These are phyloP conservation scores for Cladosporium sp. DNA, from an alignment of 2,329 filamentous ascomycete species.

Conservation along the genomic window DNA sequence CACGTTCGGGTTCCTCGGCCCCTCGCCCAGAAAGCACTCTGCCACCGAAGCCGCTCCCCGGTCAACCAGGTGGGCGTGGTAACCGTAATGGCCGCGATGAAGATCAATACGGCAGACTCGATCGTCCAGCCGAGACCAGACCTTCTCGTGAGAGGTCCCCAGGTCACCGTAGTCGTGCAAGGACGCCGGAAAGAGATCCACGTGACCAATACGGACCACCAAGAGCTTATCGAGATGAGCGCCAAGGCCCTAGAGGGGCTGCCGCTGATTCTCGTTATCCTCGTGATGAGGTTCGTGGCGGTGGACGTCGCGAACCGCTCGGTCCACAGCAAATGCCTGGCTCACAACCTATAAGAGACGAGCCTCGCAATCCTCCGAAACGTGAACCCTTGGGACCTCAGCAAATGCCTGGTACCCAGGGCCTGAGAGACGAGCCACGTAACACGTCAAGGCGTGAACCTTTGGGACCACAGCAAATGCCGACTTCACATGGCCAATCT, in stretches of 20 bases:
- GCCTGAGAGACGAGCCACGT: constrained; percentile 4
- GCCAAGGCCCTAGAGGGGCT: constrained; percentile 1
- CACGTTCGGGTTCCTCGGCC: constrained; percentile 45
- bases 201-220: constrained; percentile 6
- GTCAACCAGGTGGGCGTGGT: constrained; percentile 2
- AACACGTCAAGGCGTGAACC: constrained; percentile 5
- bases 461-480: constrained; percentile 10
- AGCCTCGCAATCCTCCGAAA: neutral
- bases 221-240: constrained; percentile 6
- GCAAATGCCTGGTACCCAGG: constrained; percentile 5
- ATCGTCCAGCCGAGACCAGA: constrained; percentile 36
- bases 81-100: constrained; percentile 15
- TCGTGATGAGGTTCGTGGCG: constrained; percentile 7
- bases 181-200: constrained; percentile 34
- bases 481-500: neutral
- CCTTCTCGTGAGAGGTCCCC: constrained; percentile 37
- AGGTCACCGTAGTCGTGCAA: constrained; percentile 31
- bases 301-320: constrained; percentile 1
- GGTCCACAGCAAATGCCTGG: constrained; percentile 6
- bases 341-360: constrained; percentile 1
- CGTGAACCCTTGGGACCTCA: constrained; percentile 6
- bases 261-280: constrained; percentile 5
- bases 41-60: constrained; percentile 15
- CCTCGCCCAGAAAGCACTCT: constrained; percentile 19
- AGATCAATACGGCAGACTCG: constrained; percentile 41